Evolutionary conservation across 2,329 filamentous ascomycete genomes (phyloP), one percentile per base, ranked within the genome.

Genomic region (Xenosphaeropsis pyriputrescens): DNA sequence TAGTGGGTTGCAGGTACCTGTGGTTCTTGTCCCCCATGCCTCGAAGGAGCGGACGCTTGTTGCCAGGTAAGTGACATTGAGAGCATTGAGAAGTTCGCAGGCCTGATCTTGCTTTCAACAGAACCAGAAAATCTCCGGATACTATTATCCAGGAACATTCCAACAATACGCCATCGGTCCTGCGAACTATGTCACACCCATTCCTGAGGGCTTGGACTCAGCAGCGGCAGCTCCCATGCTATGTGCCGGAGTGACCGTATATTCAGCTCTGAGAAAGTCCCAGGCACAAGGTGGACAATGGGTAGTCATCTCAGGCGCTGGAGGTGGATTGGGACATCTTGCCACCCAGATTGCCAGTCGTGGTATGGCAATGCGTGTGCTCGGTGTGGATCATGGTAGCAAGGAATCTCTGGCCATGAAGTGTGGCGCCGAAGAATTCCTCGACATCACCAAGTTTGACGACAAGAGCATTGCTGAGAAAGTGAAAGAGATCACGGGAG

Each of bases 71-170:
- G 75, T 43, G 3, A 26, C 5, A 9, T 19, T 9, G 8, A 9
- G 12, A 26, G 22, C 12, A 26, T 26, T 26, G 22, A 26, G 22
- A 26, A 9, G 12, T 9, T 9, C 3, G 5, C 22, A 26, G 8
- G 8, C 22, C 22, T 26, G 8, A 26, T 9, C 12, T 26, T 5
- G 22, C 8, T 3, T 26, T 9, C 5, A 31, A 18, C 40, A 55
- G 50, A 67, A 70, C 32, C 61, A 64, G 41, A 72, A 70, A 50
- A 54, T 82, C 35, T 75, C 69, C 0, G 78, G 78, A 5, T 82
- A 80, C 57, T 79, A 73, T 52, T 73, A 49, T 30, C 77, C 77
- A 0, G 78, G 78, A 29, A 83, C 77, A n/a, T 83, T 82, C 52
- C 78, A 82, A 52, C 75, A 81, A 57, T 83, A 81, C 49, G 68